Evolutionary conservation across 768 basidiomycete species (phyloP).

Genomic region (Russula sp.): DNA sequence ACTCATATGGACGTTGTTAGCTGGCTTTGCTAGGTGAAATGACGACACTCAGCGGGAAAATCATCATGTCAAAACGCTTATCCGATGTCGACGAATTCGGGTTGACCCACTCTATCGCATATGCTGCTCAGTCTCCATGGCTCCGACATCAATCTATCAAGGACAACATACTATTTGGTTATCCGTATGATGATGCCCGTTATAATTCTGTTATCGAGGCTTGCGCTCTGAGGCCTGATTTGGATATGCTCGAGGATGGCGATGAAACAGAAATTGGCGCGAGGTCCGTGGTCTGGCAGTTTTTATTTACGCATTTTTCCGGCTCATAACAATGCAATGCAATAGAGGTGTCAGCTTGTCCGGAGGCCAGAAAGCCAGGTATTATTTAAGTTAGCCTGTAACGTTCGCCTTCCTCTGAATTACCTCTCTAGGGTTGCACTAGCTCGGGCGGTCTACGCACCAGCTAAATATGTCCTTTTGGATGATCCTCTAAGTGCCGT

Average conservation of each 20-base stretch:
- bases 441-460: slow-evolving; percentile 77
- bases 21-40: slow-evolving; percentile 74
- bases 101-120: slow-evolving; percentile 49
- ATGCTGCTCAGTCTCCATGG: slow-evolving; percentile 52
- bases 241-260: slow-evolving; percentile 83
- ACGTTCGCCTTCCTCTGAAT: background rate
- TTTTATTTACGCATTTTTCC: background rate
- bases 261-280: slow-evolving; percentile 83
- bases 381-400: slow-evolving; percentile 17
- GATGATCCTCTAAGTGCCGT: slow-evolving; percentile 84
- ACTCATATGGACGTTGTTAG: slow-evolving; percentile 35
- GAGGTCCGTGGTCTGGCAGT: slow-evolving; percentile 39
- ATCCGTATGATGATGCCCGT: slow-evolving; percentile 57
- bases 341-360: slow-evolving; percentile 67
- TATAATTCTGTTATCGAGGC: slow-evolving; percentile 77
- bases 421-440: slow-evolving; percentile 62
- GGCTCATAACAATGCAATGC: slow-evolving; percentile 11
- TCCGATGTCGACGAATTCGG: slow-evolving; percentile 59
- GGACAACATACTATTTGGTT: slow-evolving; percentile 62
- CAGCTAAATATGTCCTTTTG: slow-evolving; percentile 52
- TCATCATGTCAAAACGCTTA: slow-evolving; percentile 66
- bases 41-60: slow-evolving; percentile 52
- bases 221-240: slow-evolving; percentile 78
- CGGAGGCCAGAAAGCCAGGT: slow-evolving; percentile 82
- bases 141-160: slow-evolving; percentile 49